Conservation (phyloP, 176 grass and related monocot genomes). For the Coix lacrymajobi region DNA sequence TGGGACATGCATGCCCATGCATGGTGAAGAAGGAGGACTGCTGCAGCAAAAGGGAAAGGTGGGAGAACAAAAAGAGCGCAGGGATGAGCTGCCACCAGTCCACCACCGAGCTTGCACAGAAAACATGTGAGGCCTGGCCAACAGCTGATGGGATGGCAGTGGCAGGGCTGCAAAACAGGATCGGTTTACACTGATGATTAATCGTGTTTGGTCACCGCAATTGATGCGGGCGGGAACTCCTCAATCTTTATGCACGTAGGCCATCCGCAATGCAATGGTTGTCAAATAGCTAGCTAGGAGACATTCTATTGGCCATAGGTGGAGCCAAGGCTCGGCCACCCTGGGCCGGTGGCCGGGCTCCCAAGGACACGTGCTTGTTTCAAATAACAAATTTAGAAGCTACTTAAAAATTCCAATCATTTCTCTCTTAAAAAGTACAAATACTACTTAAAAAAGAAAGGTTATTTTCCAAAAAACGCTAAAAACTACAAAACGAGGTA, state of each 20-base stretch:
- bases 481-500: too few species aligned
- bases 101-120: conserved; percentile 38
- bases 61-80: conserved; percentile 49
- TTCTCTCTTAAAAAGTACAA: too few species aligned
- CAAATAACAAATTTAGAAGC: too few species aligned
- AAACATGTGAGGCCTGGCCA: conserved; percentile 7
- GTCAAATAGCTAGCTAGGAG: too few species aligned
- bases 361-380: too few species aligned
- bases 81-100: conserved; percentile 30
- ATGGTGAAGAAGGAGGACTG: conserved; percentile 28
- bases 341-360: too few species aligned
- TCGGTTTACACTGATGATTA: conserved; percentile 17
- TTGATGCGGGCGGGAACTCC: neutral
- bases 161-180: conserved; percentile 27
- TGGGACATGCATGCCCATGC: neutral
- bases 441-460: too few species aligned
- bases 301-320: too few species aligned
- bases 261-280: too few species aligned
- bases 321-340: too few species aligned
- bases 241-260: conserved; percentile 1
- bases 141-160: conserved; percentile 17
- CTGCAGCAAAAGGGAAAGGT: conserved; percentile 50
- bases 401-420: too few species aligned
- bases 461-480: too few species aligned
- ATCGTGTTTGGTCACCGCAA: conserved; percentile 45